Conservation (phyloP, 306 rosid genomes). For the Pyrus betulifolia region DNA sequence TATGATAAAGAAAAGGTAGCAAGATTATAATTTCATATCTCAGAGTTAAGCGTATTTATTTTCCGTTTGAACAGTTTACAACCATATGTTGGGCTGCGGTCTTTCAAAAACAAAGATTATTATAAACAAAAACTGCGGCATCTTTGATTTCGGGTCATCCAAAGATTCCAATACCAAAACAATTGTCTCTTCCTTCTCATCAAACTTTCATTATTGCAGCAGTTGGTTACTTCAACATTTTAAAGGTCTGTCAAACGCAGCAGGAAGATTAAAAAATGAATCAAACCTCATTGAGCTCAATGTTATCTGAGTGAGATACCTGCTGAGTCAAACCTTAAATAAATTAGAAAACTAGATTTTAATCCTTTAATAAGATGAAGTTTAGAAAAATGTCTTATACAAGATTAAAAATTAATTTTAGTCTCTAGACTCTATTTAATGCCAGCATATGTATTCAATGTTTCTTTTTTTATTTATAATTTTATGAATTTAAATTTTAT, state of each 20-base stretch:
- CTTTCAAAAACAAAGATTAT: not conserved
- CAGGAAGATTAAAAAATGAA: constrained; percentile 1
- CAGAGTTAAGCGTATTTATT: not conserved
- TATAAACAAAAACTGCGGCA: constrained; percentile 18
- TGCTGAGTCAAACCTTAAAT: too few relatives aligned
- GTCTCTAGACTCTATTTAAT: too few relatives aligned
- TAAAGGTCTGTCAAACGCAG: constrained; percentile 9
- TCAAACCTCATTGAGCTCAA: not conserved
- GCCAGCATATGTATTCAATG: too few relatives aligned
- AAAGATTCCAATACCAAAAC: constrained; percentile 29
- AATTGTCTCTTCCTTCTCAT: constrained; percentile 40
- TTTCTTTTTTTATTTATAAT: too few relatives aligned
- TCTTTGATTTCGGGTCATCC: constrained; percentile 27
- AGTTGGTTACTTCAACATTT: constrained; percentile 10
- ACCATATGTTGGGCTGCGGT: constrained; percentile 7
- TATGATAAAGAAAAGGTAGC: too few relatives aligned
- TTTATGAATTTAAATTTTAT: too few relatives aligned
- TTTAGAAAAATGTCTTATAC: too few relatives aligned
- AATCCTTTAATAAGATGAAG: too few relatives aligned
- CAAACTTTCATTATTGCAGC: constrained; percentile 28
- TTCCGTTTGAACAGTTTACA: not conserved
- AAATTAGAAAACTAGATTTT: too few relatives aligned
- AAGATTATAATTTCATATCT: too few relatives aligned
- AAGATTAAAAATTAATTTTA: too few relatives aligned
- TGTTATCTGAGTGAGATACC: not conserved